Evolutionary conservation across 495 filamentous ascomycete species (phyloP).

Genomic region (Lasiosphaeris hirsuta): DNA sequence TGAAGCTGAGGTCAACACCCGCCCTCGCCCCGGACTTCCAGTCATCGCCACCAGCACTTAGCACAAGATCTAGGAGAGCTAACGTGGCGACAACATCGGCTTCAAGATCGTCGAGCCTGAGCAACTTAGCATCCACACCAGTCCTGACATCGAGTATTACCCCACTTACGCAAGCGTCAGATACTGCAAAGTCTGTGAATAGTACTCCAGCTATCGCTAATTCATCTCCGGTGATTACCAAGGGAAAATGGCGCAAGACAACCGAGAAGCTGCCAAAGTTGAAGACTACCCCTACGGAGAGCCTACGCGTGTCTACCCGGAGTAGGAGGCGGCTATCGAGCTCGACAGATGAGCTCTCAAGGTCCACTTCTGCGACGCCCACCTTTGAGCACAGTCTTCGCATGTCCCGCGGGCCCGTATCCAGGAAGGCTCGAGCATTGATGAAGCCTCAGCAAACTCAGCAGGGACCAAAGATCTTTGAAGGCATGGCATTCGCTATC

Average conservation of each 20-base stretch:
- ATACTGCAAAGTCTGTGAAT: slow-evolving; percentile 2
- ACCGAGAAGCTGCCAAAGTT: slow-evolving; percentile 21
- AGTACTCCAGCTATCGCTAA: slow-evolving; percentile 10
- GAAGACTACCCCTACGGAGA: slow-evolving; percentile 23
- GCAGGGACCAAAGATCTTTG: slow-evolving; percentile 49
- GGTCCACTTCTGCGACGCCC: slow-evolving; percentile 22
- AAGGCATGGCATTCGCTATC: slow-evolving; percentile 77
- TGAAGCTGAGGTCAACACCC: slow-evolving; percentile 2
- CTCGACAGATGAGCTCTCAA: slow-evolving; percentile 41
- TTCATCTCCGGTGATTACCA: slow-evolving; percentile 32
- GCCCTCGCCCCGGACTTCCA: slow-evolving; percentile 4
- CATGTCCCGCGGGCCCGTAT: slow-evolving; percentile 18
- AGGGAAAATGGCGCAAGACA: slow-evolving; percentile 24
- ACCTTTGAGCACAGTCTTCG: slow-evolving; percentile 33
- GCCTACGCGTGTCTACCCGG: slow-evolving; percentile 23
- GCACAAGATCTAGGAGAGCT: slow-evolving; percentile 19
- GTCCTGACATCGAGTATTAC: slow-evolving; percentile 28
- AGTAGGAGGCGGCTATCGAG: slow-evolving; percentile 26
- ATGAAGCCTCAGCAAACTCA: slow-evolving; percentile 9
- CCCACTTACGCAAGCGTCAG: slow-evolving; percentile 22
- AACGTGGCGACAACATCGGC: slow-evolving; percentile 17
- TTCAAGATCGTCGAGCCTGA: slow-evolving; percentile 35
- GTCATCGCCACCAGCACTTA: slow-evolving; percentile 31
- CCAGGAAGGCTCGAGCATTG: slow-evolving; percentile 6
- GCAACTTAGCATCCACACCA: slow-evolving; percentile 36